A percentile compares a stretch with the other conserved stretches of the same genome.
Evolutionary conservation across 2,329 filamentous ascomycete genomes (phyloP).

Genomic region (Penicillium vulpinum): DNA sequence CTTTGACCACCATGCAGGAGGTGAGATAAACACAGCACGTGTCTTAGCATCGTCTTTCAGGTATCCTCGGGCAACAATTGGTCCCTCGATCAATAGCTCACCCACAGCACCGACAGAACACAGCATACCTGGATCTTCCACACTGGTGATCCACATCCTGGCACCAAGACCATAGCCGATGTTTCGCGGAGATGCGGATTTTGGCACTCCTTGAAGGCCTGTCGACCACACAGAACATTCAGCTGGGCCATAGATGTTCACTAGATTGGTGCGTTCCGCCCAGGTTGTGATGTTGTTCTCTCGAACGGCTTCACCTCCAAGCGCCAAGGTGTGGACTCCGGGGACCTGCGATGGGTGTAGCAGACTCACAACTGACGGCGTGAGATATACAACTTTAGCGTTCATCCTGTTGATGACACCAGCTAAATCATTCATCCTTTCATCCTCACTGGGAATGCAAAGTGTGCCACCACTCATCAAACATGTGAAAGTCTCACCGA

Average conservation of each 20-base stretch:
- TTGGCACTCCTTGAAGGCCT: too few species aligned
- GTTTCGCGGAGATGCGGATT: background rate
- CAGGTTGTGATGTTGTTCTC: too few species aligned
- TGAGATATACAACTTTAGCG: too few species aligned
- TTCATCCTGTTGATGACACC: slow-evolving; percentile 16
- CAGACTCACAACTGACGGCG: too few species aligned
- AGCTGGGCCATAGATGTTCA: slow-evolving; percentile 13
- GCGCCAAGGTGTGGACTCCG: too few species aligned
- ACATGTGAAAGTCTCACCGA: slow-evolving; percentile 37
- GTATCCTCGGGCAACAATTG: slow-evolving; percentile 2
- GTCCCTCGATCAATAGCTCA: slow-evolving; percentile 4
- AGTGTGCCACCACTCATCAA: slow-evolving; percentile 45
- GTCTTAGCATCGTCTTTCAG: slow-evolving; percentile 1
- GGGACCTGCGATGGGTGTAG: too few species aligned
- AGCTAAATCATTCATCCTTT: slow-evolving; percentile 43
- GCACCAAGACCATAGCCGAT: slow-evolving; percentile 34
- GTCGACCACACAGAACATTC: slow-evolving; percentile 11
- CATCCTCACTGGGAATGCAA: slow-evolving; percentile 27
- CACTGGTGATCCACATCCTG: background rate
- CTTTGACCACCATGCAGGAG: background rate
- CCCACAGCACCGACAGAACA: slow-evolving; percentile 33
- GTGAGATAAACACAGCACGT: background rate
- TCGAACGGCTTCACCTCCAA: slow-evolving; percentile 38
- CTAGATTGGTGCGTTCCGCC: background rate
- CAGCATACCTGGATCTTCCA: background rate